phyloP scores from a whole-genome alignment of 1,284 basidiomycete species.

The Pseudozyma hubeiensis region DNA sequence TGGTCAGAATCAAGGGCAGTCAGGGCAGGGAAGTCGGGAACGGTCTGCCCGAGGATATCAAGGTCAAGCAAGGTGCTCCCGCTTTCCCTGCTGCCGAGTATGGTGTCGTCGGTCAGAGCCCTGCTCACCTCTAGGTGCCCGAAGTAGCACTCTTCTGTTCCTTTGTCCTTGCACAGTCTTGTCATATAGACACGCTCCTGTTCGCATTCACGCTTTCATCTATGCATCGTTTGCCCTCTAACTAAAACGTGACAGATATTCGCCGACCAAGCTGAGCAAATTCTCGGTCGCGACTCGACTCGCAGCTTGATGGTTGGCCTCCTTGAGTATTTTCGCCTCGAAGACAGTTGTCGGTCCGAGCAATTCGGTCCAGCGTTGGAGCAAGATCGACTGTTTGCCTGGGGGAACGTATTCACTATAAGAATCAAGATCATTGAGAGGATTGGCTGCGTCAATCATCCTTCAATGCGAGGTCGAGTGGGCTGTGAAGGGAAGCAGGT shows the following conservation, averaged over 20 bases:
- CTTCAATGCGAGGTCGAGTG: background rate
- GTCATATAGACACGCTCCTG: too few species aligned
- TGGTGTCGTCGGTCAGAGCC: constrained; percentile 39
- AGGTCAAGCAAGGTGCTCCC: constrained; percentile 37
- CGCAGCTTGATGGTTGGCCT: constrained; percentile 60
- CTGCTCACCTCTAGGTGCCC: constrained; percentile 29
- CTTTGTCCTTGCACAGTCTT: background rate
- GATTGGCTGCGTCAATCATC: too few species aligned
- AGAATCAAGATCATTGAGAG: background rate
- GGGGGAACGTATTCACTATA: constrained; percentile 51
- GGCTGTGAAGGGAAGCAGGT: background rate
- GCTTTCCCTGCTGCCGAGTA: constrained; percentile 41
- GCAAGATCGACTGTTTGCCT: constrained; percentile 25
- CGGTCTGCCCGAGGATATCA: constrained; percentile 31
- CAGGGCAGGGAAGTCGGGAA: constrained; percentile 34
- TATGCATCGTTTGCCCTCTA: background rate
- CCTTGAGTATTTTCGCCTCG: constrained; percentile 32
- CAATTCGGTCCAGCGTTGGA: constrained; percentile 40
- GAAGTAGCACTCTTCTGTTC: background rate
- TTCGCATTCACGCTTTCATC: background rate
- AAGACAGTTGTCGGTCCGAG: constrained; percentile 28
- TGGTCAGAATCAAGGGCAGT: constrained; percentile 55
- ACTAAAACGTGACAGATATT: constrained; percentile 20
- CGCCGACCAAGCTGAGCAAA: constrained; percentile 37
- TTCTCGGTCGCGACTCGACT: constrained; percentile 31